These are phyloP conservation scores for Cyberlindnera subsufficiens DNA, from an alignment of 805 yeast genomes.

Conservation along the genomic window DNA sequence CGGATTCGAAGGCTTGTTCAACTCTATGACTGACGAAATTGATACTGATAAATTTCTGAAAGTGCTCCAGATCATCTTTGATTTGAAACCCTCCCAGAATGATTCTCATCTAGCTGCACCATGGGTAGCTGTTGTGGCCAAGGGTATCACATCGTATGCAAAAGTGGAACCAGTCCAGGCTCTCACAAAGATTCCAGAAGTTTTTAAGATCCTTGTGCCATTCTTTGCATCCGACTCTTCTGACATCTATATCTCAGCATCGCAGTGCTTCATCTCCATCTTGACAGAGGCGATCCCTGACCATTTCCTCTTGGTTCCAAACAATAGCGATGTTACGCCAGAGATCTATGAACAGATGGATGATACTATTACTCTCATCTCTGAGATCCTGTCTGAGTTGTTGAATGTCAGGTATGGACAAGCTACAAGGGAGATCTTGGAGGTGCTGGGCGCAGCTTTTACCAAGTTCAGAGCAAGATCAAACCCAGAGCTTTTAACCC, in stretches of 20 bases:
- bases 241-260: conserved; percentile 66
- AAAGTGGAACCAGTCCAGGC: conserved; percentile 46
- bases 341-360: conserved; percentile 53
- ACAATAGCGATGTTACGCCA: conserved; percentile 30
- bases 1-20: conserved; percentile 78
- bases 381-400: conserved; percentile 37
- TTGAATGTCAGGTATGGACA: conserved; percentile 69
- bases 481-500: conserved; percentile 63
- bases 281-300: conserved; percentile 64
- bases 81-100: conserved; percentile 72
- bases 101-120: conserved; percentile 87
- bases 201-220: conserved; percentile 50
- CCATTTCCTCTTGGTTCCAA: conserved; percentile 47
- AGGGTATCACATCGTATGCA: conserved; percentile 58
- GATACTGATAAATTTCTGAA: conserved; percentile 59
- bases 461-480: conserved; percentile 57
- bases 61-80: conserved; percentile 66
- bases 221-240: conserved; percentile 63
- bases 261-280: conserved; percentile 82
- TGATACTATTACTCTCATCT: conserved; percentile 42
- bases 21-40: conserved; percentile 52
- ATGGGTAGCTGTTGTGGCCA: conserved; percentile 93
- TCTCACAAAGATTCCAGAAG: conserved; percentile 47
- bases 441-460: conserved; percentile 57
- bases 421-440: conserved; percentile 70